Evolutionary conservation across 306 rosid species (phyloP).

Genomic region (Vigna unguiculata): DNA sequence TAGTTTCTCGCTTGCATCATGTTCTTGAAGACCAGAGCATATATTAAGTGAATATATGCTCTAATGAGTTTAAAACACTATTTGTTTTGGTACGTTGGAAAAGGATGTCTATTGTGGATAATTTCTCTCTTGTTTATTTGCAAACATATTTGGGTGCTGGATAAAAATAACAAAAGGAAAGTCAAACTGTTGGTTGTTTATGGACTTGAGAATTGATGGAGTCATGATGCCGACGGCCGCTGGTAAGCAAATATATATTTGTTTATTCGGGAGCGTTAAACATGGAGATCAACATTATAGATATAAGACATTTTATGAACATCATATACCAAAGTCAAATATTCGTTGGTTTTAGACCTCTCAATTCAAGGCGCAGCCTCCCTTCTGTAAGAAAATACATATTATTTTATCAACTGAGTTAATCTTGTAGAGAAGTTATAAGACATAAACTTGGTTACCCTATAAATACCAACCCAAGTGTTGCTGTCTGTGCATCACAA

Average conservation of each 20-base stretch:
- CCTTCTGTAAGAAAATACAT: neutral
- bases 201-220: neutral
- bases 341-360: neutral
- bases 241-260: neutral
- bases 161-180: too few species aligned
- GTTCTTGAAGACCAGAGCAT: too few species aligned
- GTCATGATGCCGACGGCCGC: neutral
- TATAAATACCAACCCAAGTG: conserved; percentile 23
- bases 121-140: too few species aligned
- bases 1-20: too few species aligned
- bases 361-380: neutral
- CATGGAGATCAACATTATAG: too few species aligned
- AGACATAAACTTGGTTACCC: neutral
- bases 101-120: too few species aligned
- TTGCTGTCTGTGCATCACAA: neutral
- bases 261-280: neutral
- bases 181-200: neutral
- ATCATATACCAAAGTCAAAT: neutral
- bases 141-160: too few species aligned
- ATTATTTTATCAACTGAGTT: neutral
- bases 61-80: too few species aligned
- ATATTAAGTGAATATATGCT: too few species aligned
- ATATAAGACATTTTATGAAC: too few species aligned
- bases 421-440: neutral
- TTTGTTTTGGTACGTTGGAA: too few species aligned